phyloP scores from a whole-genome alignment of 1,284 basidiomycete species.

The Stygiomarasmius scandens region DNA sequence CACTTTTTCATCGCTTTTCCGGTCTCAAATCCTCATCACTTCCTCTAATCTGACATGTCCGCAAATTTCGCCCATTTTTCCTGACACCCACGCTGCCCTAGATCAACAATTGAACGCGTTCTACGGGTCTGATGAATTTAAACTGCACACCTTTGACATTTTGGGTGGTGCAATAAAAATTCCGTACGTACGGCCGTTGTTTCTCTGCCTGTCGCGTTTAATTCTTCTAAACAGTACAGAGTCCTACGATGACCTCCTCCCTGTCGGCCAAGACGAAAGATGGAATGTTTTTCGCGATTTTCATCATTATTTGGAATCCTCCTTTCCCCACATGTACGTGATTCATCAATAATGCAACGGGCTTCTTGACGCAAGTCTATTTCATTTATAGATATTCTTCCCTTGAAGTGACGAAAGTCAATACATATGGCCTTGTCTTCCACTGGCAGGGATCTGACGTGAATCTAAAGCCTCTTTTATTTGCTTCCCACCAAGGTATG shows the following conservation, averaged over 20 bases:
- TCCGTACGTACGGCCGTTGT: slow-evolving; percentile 35
- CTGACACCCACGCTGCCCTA: slow-evolving; percentile 30
- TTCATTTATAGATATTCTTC: slow-evolving; percentile 13
- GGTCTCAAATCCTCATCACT: background rate
- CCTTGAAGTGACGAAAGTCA: slow-evolving; percentile 54
- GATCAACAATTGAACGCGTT: slow-evolving; percentile 34
- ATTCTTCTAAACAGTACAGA: slow-evolving; percentile 29
- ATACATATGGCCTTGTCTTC: slow-evolving; percentile 64
- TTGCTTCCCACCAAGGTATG: slow-evolving; percentile 53
- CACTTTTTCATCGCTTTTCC: background rate
- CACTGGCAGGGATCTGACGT: slow-evolving; percentile 60
- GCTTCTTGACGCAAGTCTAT: background rate
- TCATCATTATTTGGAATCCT: slow-evolving; percentile 43
- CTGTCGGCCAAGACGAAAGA: slow-evolving; percentile 44
- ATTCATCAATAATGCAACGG: slow-evolving; percentile 12
- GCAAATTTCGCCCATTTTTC: slow-evolving; percentile 31
- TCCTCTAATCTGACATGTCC: slow-evolving; percentile 26
- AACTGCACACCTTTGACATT: slow-evolving; percentile 40
- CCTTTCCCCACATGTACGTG: slow-evolving; percentile 43
- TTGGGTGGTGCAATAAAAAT: slow-evolving; percentile 46
- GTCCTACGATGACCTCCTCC: slow-evolving; percentile 43
- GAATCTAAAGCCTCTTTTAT: slow-evolving; percentile 59
- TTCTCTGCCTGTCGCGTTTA: background rate
- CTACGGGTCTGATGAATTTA: slow-evolving; percentile 38
- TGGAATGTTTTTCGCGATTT: slow-evolving; percentile 46